Evolutionary conservation across 352 stramenopile species (phyloP).

Genomic region (Globisporangium spiculum): DNA sequence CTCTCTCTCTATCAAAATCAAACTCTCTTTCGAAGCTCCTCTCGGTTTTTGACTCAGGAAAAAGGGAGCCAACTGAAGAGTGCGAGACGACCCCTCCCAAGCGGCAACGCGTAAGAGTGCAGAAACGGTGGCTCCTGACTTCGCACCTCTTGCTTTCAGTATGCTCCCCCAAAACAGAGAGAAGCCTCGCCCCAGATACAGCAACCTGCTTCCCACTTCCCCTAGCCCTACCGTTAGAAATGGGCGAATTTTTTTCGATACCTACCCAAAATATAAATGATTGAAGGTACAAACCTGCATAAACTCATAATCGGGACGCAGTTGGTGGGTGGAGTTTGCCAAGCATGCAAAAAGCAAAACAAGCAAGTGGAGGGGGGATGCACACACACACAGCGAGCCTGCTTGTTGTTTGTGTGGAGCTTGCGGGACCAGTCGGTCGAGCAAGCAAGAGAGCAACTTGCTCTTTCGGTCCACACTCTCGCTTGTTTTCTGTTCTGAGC

Average conservation of each 20-base stretch:
- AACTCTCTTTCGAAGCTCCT: slow-evolving; percentile 7
- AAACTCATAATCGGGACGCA: neutral
- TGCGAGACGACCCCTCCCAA: neutral
- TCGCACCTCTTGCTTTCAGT: slow-evolving; percentile 5
- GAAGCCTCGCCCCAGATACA: neutral
- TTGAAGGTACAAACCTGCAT: neutral
- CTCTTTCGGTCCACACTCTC: neutral
- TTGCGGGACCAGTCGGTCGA: slow-evolving; percentile 9
- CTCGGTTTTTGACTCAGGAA: neutral
- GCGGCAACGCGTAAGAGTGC: neutral
- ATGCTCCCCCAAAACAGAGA: neutral
- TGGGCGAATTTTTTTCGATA: neutral
- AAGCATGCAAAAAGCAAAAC: neutral
- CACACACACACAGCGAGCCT: neutral
- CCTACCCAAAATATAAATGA: neutral
- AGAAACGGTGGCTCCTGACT: slow-evolving; percentile 5
- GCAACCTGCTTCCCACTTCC: neutral
- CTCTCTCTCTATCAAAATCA: neutral
- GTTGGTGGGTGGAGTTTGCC: neutral
- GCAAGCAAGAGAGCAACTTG: slow-evolving; percentile 11
- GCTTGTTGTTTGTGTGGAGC: neutral
- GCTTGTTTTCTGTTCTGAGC: slow-evolving; percentile 2
- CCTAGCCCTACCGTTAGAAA: neutral
- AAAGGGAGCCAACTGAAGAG: slow-evolving; percentile 4
- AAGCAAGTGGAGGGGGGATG: neutral